Evolutionary conservation across 1,139 yeast genomes (phyloP).

Genomic region (Pichia inconspicua): DNA sequence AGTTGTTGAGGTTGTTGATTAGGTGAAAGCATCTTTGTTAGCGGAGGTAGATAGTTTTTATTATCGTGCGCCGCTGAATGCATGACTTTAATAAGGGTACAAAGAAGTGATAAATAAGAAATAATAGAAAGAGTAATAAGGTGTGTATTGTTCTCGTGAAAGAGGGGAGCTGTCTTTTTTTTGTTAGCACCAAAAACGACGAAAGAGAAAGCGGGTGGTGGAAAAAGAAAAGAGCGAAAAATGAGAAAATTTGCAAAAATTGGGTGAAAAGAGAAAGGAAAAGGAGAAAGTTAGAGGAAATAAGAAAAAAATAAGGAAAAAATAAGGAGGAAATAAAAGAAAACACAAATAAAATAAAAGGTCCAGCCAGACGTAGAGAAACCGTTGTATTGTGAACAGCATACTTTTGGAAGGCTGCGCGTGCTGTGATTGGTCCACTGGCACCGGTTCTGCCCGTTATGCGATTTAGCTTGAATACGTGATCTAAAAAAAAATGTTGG

Average conservation of each 20-base stretch:
- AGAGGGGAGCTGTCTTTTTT: neutral
- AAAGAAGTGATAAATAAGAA: neutral
- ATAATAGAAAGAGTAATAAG: neutral
- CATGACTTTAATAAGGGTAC: neutral
- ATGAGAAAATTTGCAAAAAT: neutral
- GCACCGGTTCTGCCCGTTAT: too few relatives aligned
- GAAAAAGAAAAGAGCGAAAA: neutral
- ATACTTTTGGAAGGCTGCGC: too few relatives aligned
- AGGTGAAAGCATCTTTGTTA: conserved; percentile 22
- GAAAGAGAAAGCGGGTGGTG: neutral
- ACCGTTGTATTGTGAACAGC: too few relatives aligned
- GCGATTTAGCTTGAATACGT: too few relatives aligned
- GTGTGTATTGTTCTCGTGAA: neutral
- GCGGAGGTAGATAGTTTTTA: conserved; percentile 23
- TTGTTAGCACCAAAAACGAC: neutral
- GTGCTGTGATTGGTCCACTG: too few relatives aligned
- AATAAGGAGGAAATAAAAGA: too few relatives aligned
- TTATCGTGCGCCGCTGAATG: conserved; percentile 8
- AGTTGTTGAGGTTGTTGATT: conserved; percentile 11
- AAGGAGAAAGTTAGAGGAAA: too few relatives aligned
- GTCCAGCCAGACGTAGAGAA: too few relatives aligned
- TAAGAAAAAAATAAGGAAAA: too few relatives aligned
- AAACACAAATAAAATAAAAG: too few relatives aligned
- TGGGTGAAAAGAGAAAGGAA: too few relatives aligned
- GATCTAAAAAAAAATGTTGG: too few relatives aligned